Evolutionary conservation across 805 yeast species (phyloP).

Genomic region (Pichia kluyveri): DNA sequence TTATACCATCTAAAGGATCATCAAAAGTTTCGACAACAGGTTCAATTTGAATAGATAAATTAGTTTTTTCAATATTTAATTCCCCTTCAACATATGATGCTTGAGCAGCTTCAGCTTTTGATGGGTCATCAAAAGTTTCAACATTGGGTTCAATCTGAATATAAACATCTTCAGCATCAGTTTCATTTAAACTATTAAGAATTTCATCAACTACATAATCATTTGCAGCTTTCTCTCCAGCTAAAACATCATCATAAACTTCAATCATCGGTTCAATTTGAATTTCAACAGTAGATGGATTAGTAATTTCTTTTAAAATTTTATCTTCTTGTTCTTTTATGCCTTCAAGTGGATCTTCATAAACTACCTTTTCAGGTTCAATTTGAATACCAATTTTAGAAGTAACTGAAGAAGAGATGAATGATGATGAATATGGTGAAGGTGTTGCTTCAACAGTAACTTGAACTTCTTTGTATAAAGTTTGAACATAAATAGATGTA

Average conservation of each 20-base stretch:
- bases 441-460: not conserved
- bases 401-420: not conserved
- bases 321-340: too few relatives aligned
- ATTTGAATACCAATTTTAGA: not conserved
- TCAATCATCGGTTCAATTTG: not conserved
- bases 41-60: not conserved
- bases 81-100: too few relatives aligned
- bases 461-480: not conserved
- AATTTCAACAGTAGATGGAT: not conserved
- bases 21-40: not conserved
- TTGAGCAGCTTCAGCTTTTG: not conserved
- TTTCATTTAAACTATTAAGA: too few relatives aligned
- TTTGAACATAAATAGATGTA: slow-evolving; percentile 1
- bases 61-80: too few relatives aligned
- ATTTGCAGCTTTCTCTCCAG: not conserved
- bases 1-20: not conserved
- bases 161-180: not conserved
- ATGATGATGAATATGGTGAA: too few relatives aligned
- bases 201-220: not conserved
- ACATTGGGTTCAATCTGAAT: not conserved
- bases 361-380: not conserved
- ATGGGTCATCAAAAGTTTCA: not conserved
- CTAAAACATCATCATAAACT: not conserved
- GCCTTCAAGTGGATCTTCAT: too few relatives aligned
- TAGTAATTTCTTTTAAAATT: too few relatives aligned